A percentile compares a stretch with the other conserved stretches of the same genome.
These are phyloP conservation scores for Xylaria digitata DNA, from an alignment of 2,329 filamentous ascomycete species.

Conservation along the genomic window DNA sequence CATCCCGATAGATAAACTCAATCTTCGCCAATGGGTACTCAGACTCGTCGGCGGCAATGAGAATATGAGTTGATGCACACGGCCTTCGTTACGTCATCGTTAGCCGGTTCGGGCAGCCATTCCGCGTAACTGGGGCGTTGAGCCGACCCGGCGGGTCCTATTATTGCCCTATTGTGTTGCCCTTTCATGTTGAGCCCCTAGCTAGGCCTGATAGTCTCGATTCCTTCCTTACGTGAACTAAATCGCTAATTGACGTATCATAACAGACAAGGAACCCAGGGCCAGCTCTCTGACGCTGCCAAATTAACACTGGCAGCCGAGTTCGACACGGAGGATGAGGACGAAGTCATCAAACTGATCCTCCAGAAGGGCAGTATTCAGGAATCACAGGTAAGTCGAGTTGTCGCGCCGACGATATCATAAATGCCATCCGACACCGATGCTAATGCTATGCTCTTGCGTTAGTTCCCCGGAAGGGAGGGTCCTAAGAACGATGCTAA, in stretches of 20 bases:
- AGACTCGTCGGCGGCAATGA: neutral
- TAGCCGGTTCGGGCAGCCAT: neutral
- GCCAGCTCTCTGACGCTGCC: conserved; percentile 79
- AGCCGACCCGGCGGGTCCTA: neutral
- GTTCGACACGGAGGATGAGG: conserved; percentile 83
- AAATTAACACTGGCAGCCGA: conserved; percentile 82
- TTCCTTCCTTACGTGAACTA: neutral
- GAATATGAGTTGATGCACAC: neutral
- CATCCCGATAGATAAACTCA: neutral
- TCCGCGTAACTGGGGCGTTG: neutral
- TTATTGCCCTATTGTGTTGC: neutral
- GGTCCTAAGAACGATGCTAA: conserved; percentile 64
- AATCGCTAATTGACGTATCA: conserved; percentile 41
- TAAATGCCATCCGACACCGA: neutral
- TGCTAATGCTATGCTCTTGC: conserved; percentile 3
- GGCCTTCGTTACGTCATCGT: neutral
- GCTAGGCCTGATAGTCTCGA: neutral
- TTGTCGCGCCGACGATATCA: neutral
- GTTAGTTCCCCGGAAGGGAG: conserved; percentile 64
- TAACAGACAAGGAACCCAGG: conserved; percentile 84
- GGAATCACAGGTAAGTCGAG: conserved; percentile 61
- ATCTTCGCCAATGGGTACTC: neutral
- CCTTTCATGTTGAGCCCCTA: neutral
- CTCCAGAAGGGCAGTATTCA: conserved; percentile 79
- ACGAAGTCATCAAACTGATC: conserved; percentile 85